Base-by-base conservation (phyloP, 106 monocot species). In the Platanthera zijinensis region DNA sequence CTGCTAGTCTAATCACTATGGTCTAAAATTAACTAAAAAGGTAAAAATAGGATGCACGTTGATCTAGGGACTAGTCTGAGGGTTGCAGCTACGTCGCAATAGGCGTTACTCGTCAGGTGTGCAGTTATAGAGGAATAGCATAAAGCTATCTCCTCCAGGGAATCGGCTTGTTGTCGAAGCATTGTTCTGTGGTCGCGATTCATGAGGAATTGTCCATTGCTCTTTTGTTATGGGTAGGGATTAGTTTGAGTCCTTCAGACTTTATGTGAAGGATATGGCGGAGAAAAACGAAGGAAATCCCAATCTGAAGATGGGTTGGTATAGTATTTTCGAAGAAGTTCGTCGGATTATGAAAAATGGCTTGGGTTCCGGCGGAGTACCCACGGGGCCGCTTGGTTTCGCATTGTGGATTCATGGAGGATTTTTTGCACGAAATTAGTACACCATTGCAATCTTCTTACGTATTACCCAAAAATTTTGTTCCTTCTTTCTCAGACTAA, bases 381-480 rank as follows among this genome's bases (percentile, higher is more conserved):
- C 82, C 3, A 57, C 75, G 8, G 75, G 75, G 6, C 19, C 46
- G 15, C 74, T 64, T 78, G 82, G 84, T 32, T 70, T 74, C 6
- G 87, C 85, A n/a, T 7, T 83, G 9, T 72, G 75, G 32, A 81
- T 90, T 17, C 82, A 63, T 67, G 71, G 83, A 11, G 81, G 81
- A 25, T 72, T 14, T 69, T 79, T 74, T 52, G 76, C 77, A 6
- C 21, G 79, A 11, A 78, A 87, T 48, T 83, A 87, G 90, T 87
- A 79, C 48, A 46, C 6, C 67, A 67, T 67, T 67, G 5, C 22
- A 8, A 61, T 70, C 70, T 14, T 47, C 6, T 67, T 7, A 9
- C 22, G 9, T 63, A 22, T 19, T 19, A 39, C 39, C 39, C 39
- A 39, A 39, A 39, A 1, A 39, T 39, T 39, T 39, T 39, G 3